Base-by-base conservation (phyloP, 2,329 filamentous ascomycete genomes). In the Xenoacremonium recifei region DNA sequence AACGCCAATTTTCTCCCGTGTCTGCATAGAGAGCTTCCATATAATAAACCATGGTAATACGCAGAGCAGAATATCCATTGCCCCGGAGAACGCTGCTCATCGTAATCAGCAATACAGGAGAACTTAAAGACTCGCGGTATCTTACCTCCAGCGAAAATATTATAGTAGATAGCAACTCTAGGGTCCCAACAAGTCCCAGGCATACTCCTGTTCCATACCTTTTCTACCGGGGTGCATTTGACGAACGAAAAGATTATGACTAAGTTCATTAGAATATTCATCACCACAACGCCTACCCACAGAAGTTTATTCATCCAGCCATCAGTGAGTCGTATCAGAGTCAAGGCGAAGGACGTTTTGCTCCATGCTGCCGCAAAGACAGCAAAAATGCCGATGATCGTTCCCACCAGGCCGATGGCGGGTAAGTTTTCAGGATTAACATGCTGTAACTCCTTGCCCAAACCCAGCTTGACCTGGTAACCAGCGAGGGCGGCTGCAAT, bases 41-140 rank as follows among this genome's bases (percentile, higher is more conserved):
- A 48, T 31, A 32, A 48, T 35, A 18, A 44, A 25, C 45, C 45
- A 48, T 7, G 45, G 45, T 17, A 48, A 42, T 2, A 40, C 18
- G 12, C 41, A 41, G 29, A 48, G 32, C 9, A 32, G 17, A n/a
- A 48, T 31, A 27, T 48, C 45, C 29, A 44, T 37, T 9, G 23
- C 15, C 12, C 37, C 42, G 16, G 45, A 48, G 27, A 41, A 48
- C 16, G 38, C 45, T 42, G 17, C 6, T 7, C 29, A 9, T n/a
- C n/a, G n/a, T n/a, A n/a, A n/a, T n/a, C n/a, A n/a, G n/a, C n/a
- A 15, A 31, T 6, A 9, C 23, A 27, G 29, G 6, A 9, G 13
- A 31, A 6, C 6, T 9, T 7, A 11, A 15, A 31, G 29, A 7
- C n/a, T 31, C n/a, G 7, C n/a, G 29, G n/a, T 15, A 31, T 15